Conservation (phyloP, 306 rosid species). For the Adenanthera pavonina region DNA sequence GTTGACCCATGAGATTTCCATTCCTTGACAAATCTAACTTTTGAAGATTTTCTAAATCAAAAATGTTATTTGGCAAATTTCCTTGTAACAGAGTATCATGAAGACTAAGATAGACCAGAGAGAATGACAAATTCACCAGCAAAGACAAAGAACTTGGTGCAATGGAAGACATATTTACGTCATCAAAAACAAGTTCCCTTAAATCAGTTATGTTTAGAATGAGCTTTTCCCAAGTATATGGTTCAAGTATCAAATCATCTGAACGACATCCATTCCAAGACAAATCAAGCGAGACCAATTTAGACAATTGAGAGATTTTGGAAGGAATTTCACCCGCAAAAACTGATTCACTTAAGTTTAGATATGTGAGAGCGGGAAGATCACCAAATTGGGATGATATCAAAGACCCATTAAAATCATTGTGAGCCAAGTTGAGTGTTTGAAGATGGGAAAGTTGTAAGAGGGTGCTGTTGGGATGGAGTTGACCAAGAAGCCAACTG, state of each 20-base stretch:
- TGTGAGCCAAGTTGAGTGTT: not conserved
- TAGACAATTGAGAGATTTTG: not conserved
- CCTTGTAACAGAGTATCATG: not conserved
- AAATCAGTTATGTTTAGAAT: not conserved
- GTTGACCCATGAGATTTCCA: not conserved
- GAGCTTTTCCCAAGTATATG: not conserved
- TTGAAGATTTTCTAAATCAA: not conserved
- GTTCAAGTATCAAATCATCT: not conserved
- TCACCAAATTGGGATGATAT: not conserved
- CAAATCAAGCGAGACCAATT: not conserved
- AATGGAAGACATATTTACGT: not conserved
- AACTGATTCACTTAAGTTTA: not conserved
- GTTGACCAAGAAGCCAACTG: not conserved
- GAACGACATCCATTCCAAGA: not conserved
- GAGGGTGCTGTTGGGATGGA: slow-evolving; percentile 16
- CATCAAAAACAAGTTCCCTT: not conserved
- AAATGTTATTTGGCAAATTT: not conserved
- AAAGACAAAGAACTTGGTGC: not conserved
- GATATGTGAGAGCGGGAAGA: slow-evolving; percentile 1
- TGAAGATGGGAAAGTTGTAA: slow-evolving; percentile 9
- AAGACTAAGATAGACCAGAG: not conserved
- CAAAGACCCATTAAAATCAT: not conserved
- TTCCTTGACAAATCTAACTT: not conserved
- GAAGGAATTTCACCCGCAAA: not conserved
- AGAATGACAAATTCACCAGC: not conserved